phyloP scores from a whole-genome alignment of 2,329 filamentous ascomycete genomes.

The Daldinia sp. region DNA sequence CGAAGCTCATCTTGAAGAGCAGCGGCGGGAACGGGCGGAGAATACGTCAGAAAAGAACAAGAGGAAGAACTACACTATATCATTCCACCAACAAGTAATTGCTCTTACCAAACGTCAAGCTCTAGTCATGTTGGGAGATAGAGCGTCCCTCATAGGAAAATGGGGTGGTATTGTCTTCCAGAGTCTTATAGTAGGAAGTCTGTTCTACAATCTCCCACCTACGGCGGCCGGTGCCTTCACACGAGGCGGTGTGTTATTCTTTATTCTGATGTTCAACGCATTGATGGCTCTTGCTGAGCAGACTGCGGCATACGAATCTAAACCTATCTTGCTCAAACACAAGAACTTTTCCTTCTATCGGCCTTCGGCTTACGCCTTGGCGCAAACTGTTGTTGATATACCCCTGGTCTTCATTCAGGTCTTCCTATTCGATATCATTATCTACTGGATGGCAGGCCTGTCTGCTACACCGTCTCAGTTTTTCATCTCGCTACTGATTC shows the following conservation, averaged over 20 bases:
- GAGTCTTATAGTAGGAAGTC: constrained; percentile 51
- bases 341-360: constrained; percentile 78
- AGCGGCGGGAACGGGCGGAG: constrained; percentile 56
- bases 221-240: constrained; percentile 66
- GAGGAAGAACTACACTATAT: constrained; percentile 65
- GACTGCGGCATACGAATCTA: constrained; percentile 69
- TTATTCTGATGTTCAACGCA: constrained; percentile 72
- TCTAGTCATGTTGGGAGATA: constrained; percentile 53
- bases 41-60: constrained; percentile 53
- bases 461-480: constrained; percentile 69
- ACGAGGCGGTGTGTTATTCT: constrained; percentile 71
- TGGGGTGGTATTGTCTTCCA: constrained; percentile 53
- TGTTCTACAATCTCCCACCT: constrained; percentile 51
- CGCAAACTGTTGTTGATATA: constrained; percentile 56
- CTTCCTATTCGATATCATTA: constrained; percentile 68
- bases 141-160: constrained; percentile 52
- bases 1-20: constrained; percentile 59
- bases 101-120: constrained; percentile 58
- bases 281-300: constrained; percentile 71
- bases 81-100: constrained; percentile 63
- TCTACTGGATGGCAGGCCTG: constrained; percentile 71
- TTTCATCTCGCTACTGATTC: constrained; percentile 69
- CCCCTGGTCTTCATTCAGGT: constrained; percentile 70
- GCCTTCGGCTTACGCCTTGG: constrained; percentile 66
- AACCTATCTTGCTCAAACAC: constrained; percentile 77